Evolutionary conservation across 75 land plant genomes (phyloP), one percentile per base, ranked within the genome.

Genomic region (Cunninghamia lanceolata): DNA sequence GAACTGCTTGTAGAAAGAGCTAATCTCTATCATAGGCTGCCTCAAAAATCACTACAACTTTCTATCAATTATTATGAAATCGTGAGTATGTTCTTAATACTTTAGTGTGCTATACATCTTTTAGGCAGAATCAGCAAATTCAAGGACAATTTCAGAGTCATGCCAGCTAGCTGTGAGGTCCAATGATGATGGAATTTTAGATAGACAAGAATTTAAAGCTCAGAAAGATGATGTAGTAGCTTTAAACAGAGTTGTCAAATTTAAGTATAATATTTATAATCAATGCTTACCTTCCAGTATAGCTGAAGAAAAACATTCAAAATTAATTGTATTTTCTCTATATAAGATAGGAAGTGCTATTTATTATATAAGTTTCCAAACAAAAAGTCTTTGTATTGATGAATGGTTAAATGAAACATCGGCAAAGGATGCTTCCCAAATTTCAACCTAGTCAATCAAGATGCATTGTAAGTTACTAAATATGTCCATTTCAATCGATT

Each of bases 121-220:
- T 83, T 63, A 83, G 84, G 63, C 40, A 10, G 84, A 83, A 15
- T 50, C 84, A 52, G 45, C 10, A 25, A 32, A 59, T 83, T 83
- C 84, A 83, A 83, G 25, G 84, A 83, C 19, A 6, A 35, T 83
- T 50, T 50, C 47, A 34, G 84, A 83, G 21, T 10, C 84, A 83
- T 83, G 25, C 36, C 63, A 83, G 50, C 75, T 30, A 71, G 75
- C 75, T 34, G 75, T 1, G 8, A 71, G 15, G 16, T 71, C 34
- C 75, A 32, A 9, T 30, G 47, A 79, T 43, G 40, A 79, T 10
- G 14, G 10, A 43, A 43, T 25, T 40, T 25, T 43, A 13, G 34
- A 79, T 28, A 79, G 30, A 79, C 47, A 79, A 40, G 82, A 79
- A 42, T 10, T 25, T 79, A 79, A 79, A 25, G 47, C 46, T 79